phyloP scores from a whole-genome alignment of 108 stramenopile species.

The Pseudonitzschia delicatissima region DNA sequence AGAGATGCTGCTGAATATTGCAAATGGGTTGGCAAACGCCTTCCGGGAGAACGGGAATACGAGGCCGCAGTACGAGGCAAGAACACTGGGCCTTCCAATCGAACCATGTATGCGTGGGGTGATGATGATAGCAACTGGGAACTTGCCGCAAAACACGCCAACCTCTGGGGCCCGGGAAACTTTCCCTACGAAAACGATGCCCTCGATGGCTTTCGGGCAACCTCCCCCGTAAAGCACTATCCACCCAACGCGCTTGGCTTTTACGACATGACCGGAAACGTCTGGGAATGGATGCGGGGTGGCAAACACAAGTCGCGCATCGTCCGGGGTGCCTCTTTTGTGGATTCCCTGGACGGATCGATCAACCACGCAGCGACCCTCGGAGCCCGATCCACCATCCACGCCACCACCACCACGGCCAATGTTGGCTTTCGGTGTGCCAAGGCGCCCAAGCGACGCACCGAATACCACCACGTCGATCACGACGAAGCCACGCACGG shows the following conservation, averaged over 20 bases:
- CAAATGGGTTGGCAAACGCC: constrained; percentile 82
- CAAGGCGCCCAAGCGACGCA: constrained; percentile 64
- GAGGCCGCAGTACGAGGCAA: constrained; percentile 90
- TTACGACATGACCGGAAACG: constrained; percentile 91
- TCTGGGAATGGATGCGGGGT: constrained; percentile 93
- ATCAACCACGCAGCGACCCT: constrained; percentile 85
- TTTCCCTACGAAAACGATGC: constrained; percentile 83
- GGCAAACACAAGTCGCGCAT: constrained; percentile 86
- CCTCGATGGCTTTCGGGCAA: constrained; percentile 83
- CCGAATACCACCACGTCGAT: constrained; percentile 70
- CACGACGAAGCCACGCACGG: constrained; percentile 66
- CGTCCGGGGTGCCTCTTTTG: constrained; percentile 85
- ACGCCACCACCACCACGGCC: constrained; percentile 81
- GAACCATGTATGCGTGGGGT: constrained; percentile 76
- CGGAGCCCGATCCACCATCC: constrained; percentile 72
- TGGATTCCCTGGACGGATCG: constrained; percentile 81
- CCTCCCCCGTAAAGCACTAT: constrained; percentile 78
- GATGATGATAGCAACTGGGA: constrained; percentile 52
- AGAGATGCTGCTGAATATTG: constrained; percentile 95
- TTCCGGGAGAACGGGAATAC: constrained; percentile 91
- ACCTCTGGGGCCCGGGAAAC: constrained; percentile 75
- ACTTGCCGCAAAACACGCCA: constrained; percentile 55
- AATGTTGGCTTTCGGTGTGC: constrained; percentile 87
- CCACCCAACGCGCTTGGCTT: constrained; percentile 82
- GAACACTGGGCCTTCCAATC: constrained; percentile 63